Evolutionary conservation across 2,329 filamentous ascomycete species (phyloP), one percentile per base, ranked within the genome.

Genomic region (Penicillium brevicompactum): DNA sequence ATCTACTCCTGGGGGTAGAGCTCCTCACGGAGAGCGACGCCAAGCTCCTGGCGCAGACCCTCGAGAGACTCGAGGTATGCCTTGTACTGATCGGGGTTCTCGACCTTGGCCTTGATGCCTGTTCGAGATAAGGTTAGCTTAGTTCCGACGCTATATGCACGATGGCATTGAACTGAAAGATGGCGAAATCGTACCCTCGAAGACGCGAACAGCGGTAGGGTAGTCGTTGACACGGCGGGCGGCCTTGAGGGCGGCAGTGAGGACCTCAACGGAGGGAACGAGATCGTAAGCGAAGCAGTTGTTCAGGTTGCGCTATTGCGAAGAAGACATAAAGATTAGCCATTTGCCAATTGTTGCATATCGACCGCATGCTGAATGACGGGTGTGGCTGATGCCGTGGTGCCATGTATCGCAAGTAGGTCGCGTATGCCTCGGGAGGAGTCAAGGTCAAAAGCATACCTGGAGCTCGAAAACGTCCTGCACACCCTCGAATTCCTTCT

Each of bases 221-320:
- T 88, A 97, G 84, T 99, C 94, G 80, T 99, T 97, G 75, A 99
- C 94, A 77, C 94, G 86, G 77, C 94, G 86, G 67, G 94, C 94
- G 69, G 94, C 94, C 80, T 89, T 92, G 70, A 99, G 86, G 63
- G 94, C 94, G 70, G 94, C 92, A 70, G 86, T 86, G 77, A 97
- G 85, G 74, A 99, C 94, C 67, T 90, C 87, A 63, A 93, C 87
- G 43, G 93, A 94, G 73, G 95, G 94, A 66, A 99, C 94, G 72
- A 99, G 89, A 87, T 99, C 94, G 88, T 99, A 99, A 74, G 94
- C 94, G 81, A 99, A 99, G 76, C 92, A 93, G 83, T 99, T 99
- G 88, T 99, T 99, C 74, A 96, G 84, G 83, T 96, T 96, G 79
- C 92, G 90, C 85, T 92, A 51, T 32, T 52, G 14, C 42, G 24